Conservation (phyloP, 176 grass and related monocot genomes). For the Ensete glaucum region DNA sequence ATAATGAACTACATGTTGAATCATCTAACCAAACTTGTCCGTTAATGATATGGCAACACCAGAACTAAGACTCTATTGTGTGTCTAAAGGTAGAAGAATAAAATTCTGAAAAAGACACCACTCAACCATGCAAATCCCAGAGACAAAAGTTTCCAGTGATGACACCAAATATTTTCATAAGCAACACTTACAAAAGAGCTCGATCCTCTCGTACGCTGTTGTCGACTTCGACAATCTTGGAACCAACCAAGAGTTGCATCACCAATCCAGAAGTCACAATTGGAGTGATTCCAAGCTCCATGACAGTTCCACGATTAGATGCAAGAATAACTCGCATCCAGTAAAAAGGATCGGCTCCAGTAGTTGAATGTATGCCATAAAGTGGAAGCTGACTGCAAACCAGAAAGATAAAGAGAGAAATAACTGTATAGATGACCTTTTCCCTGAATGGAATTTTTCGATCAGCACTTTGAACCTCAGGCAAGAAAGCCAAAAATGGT, state of each 20-base stretch:
- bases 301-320: constrained; percentile 83
- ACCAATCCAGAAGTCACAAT: constrained; percentile 91
- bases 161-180: background rate
- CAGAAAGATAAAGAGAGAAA: constrained; percentile 92
- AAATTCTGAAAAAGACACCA: too few relatives aligned
- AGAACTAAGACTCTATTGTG: too few relatives aligned
- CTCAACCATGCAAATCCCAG: too few relatives aligned
- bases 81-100: too few relatives aligned
- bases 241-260: constrained; percentile 93
- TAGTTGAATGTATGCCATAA: constrained; percentile 94
- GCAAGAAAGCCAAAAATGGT: constrained; percentile 85
- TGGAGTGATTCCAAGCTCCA: constrained; percentile 98
- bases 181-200: constrained; percentile 58
- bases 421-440: constrained; percentile 89
- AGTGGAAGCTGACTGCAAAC: constrained; percentile 95
- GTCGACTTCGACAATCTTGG: constrained; percentile 93
- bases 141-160: too few relatives aligned
- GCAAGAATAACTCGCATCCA: constrained; percentile 98
- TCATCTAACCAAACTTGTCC: too few relatives aligned
- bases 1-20: too few relatives aligned
- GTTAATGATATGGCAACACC: too few relatives aligned
- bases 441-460: constrained; percentile 89
- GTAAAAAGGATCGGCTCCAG: constrained; percentile 91
- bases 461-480: constrained; percentile 87
- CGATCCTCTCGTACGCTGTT: constrained; percentile 97